phyloP scores from a whole-genome alignment of 2,329 filamentous ascomycete genomes.

The Xylaria digitata region DNA sequence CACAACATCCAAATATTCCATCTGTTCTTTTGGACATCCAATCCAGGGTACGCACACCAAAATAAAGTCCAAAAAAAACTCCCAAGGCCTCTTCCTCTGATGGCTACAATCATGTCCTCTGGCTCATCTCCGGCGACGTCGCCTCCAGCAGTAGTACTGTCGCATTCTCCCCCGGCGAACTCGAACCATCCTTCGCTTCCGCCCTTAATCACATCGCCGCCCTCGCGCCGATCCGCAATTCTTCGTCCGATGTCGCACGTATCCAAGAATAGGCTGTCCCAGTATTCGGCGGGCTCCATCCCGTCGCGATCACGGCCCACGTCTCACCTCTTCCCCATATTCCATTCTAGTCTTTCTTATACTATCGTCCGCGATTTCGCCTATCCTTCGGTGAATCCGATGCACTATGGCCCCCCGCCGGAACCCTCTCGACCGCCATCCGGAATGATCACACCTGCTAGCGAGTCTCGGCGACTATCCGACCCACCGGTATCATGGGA shows the following conservation, averaged over 20 bases:
- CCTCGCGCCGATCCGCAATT: constrained; percentile 68
- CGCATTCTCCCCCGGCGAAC: constrained; percentile 55
- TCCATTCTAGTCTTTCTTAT: constrained; percentile 87
- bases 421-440: constrained; percentile 77
- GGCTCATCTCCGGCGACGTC: constrained; percentile 66
- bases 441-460: constrained; percentile 84
- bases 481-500: constrained; percentile 85
- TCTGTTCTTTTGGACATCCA: constrained; percentile 37
- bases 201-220: constrained; percentile 68
- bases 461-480: constrained; percentile 82
- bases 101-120: constrained; percentile 68
- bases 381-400: constrained; percentile 81
- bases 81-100: constrained; percentile 53
- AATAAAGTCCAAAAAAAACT: constrained; percentile 23
- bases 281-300: constrained; percentile 79
- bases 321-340: constrained; percentile 84
- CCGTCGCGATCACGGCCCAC: constrained; percentile 78
- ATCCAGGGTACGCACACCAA: constrained; percentile 48
- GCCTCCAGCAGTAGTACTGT: constrained; percentile 59
- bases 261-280: constrained; percentile 83
- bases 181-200: constrained; percentile 66
- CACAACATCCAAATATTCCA: constrained; percentile 20
- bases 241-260: constrained; percentile 79
- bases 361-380: constrained; percentile 96
- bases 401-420: constrained; percentile 93